Evolutionary conservation across 2,329 filamentous ascomycete species (phyloP).

Genomic region (Cryphonectria nitschkei): DNA sequence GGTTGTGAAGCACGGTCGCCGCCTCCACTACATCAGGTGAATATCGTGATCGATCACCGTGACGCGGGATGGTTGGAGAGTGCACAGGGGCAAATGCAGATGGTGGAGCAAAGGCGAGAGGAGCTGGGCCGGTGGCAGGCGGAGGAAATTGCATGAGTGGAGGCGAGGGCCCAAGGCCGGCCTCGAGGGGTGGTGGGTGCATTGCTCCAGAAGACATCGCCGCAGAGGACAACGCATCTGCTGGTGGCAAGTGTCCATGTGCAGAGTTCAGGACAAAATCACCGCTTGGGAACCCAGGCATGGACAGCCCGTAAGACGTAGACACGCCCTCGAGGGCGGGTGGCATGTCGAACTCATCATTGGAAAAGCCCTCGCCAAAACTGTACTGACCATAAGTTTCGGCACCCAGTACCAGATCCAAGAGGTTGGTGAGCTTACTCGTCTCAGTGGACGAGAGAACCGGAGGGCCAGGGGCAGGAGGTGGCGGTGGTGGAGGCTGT

Average conservation of each 20-base stretch:
- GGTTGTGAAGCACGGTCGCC: slow-evolving; percentile 49
- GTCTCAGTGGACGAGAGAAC: slow-evolving; percentile 48
- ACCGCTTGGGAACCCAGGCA: slow-evolving; percentile 35
- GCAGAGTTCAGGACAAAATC: slow-evolving; percentile 32
- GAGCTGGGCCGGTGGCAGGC: slow-evolving; percentile 5
- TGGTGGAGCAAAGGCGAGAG: slow-evolving; percentile 29
- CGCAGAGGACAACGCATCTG: background rate
- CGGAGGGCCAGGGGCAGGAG: slow-evolving; percentile 2
- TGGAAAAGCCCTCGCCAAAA: slow-evolving; percentile 56
- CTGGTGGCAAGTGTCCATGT: background rate
- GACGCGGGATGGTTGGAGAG: slow-evolving; percentile 35
- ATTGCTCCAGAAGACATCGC: background rate
- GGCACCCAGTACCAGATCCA: background rate
- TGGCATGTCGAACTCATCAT: slow-evolving; percentile 58
- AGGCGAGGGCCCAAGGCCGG: background rate
- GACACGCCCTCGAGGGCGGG: slow-evolving; percentile 68
- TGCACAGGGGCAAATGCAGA: slow-evolving; percentile 36
- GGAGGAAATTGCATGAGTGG: background rate
- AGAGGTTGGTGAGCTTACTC: slow-evolving; percentile 59
- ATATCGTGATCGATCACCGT: slow-evolving; percentile 16
- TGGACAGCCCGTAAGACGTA: slow-evolving; percentile 61
- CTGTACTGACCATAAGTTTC: slow-evolving; percentile 33
- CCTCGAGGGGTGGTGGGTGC: slow-evolving; percentile 1
- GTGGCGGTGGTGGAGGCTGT: slow-evolving; percentile 3
- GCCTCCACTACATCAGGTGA: slow-evolving; percentile 63